Percentiles rank a stretch among this genome's conserved stretches.
Conservation (phyloP, 371 early-diverging fungal species). For the Mycotypha africana region DNA sequence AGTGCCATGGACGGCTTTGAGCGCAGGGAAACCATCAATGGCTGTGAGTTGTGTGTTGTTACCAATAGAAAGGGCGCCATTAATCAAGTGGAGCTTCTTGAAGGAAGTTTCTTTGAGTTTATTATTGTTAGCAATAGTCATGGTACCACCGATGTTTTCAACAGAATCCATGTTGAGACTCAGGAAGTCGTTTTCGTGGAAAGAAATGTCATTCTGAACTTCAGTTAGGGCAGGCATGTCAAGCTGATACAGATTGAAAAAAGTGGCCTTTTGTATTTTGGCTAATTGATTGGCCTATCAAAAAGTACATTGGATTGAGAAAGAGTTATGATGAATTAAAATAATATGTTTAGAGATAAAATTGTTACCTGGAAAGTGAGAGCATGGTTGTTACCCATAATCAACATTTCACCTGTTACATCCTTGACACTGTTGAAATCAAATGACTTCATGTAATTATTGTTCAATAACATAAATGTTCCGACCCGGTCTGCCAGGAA, state of each 20-base stretch:
- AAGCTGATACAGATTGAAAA: slow-evolving; percentile 37
- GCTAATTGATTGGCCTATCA: slow-evolving; percentile 29
- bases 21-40: slow-evolving; percentile 44
- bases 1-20: slow-evolving; percentile 45
- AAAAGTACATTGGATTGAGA: background rate
- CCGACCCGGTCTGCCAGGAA: slow-evolving; percentile 27
- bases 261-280: slow-evolving; percentile 27
- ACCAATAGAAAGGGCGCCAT: slow-evolving; percentile 53
- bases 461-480: slow-evolving; percentile 39
- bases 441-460: slow-evolving; percentile 43
- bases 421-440: slow-evolving; percentile 37
- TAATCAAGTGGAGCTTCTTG: slow-evolving; percentile 35
- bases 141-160: slow-evolving; percentile 41
- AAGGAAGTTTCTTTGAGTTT: slow-evolving; percentile 43
- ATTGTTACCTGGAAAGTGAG: slow-evolving; percentile 23
- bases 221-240: slow-evolving; percentile 27
- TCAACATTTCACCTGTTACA: slow-evolving; percentile 29
- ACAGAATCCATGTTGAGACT: slow-evolving; percentile 30
- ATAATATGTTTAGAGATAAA: too few species aligned
- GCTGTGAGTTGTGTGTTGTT: slow-evolving; percentile 47
- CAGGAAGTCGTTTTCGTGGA: slow-evolving; percentile 49
- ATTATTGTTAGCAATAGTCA: slow-evolving; percentile 51
- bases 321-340: background rate
- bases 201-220: slow-evolving; percentile 36
- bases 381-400: slow-evolving; percentile 36